A percentile compares a stretch with the other conserved stretches of the same genome.
phyloP scores from a whole-genome alignment of 2,329 filamentous ascomycete species.

The Drechslera avenae region DNA sequence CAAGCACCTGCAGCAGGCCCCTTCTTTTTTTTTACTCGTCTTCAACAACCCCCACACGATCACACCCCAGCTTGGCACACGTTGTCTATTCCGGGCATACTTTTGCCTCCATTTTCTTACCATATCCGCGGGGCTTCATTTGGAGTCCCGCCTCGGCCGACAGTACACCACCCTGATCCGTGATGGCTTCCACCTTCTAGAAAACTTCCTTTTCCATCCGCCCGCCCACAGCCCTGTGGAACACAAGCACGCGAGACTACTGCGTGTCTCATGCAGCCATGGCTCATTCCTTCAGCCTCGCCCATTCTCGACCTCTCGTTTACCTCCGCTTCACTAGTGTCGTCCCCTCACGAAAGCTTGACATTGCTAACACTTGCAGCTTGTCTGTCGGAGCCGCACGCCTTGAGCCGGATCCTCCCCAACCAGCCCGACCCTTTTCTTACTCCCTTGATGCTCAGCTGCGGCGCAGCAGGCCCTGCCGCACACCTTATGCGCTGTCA shows the following conservation, averaged over 20 bases:
- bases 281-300: constrained; percentile 6
- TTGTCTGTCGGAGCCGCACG: neutral
- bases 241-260: constrained; percentile 5
- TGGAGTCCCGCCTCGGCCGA: constrained; percentile 7
- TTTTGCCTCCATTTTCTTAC: neutral
- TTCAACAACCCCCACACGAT: neutral
- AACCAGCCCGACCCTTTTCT: neutral
- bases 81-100: neutral
- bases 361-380: neutral
- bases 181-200: constrained; percentile 18
- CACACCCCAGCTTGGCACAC: too few relatives aligned
- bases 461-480: constrained; percentile 10
- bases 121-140: neutral
- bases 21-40: neutral
- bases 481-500: constrained; percentile 3
- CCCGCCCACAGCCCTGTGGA: constrained; percentile 8
- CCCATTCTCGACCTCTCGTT: constrained; percentile 1
- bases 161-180: constrained; percentile 9
- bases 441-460: neutral
- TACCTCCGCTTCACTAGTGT: neutral
- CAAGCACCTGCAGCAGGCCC: constrained; percentile 8
- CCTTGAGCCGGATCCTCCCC: constrained; percentile 1
- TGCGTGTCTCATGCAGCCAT: constrained; percentile 8
- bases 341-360: neutral
- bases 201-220: constrained; percentile 15